Evolutionary conservation across 176 grass and related monocot genomes (phyloP), one percentile per base, ranked within the genome.

Genomic region (Oryza meyeriana): DNA sequence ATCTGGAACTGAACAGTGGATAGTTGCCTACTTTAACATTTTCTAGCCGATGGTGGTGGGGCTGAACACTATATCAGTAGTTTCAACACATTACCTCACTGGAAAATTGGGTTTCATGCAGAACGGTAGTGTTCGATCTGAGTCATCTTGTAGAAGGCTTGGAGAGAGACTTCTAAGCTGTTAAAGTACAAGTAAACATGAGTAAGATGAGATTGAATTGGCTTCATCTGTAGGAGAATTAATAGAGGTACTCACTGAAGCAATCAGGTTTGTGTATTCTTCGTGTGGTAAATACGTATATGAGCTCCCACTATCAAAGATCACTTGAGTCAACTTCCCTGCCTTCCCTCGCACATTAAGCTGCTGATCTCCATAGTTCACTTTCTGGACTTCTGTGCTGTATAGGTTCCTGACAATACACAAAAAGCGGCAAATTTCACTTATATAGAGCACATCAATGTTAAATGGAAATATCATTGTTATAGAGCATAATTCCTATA

Each of bases 221-320:
- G 3, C 59, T 81, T 24, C 24, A 25, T 72, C 7, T 36, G 32
- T 11, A 72, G 22, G 39, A 59, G 42, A 81, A 63, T 44, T 66
- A 2, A 48, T 74, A 12, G 13, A 48, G 10, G 22, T 48, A 90
- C 92, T 86, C 52, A 98, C 95, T 18, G 72, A 93, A 88, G 85
- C 48, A 66, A 93, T 64, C 33, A 98, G 50, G 6, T 88, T 87
- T 69, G 4, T 50, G 61, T 95, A 91, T 34, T 80, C 80, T 57
- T 95, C 84, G 20, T 72, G 69, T 38, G 95, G 95, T 61, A 98
- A 91, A 66, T 95, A 95, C 14, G 90, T 93, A 72, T 98, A 86
- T 4, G 95, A 85, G 25, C 90, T 95, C 36, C 95, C 87, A 26
- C 79, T 93, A 72, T 98, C 93, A 80, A 95, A 98, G 16, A 95